phyloP scores from a whole-genome alignment of 2,329 filamentous ascomycete genomes.

The Fusarium penzigii region DNA sequence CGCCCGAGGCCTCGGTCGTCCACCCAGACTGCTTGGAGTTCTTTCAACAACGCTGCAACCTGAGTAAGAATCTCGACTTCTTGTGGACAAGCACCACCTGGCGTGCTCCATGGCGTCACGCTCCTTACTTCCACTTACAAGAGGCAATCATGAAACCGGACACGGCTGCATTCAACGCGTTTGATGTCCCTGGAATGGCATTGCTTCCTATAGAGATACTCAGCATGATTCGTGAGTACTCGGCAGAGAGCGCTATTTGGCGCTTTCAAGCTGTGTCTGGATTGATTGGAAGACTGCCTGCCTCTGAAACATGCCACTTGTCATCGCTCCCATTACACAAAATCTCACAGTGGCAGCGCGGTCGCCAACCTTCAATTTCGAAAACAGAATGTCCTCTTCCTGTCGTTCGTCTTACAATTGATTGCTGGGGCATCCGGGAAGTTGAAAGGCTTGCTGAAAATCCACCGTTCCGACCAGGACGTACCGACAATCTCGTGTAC shows the following conservation, averaged over 20 bases:
- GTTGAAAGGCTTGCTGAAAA: conserved; percentile 9
- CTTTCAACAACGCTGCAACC: not conserved
- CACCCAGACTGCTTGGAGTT: conserved; percentile 14
- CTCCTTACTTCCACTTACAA: conserved; percentile 9
- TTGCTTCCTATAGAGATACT: conserved; percentile 13
- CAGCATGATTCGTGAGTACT: conserved; percentile 7
- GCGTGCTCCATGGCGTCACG: conserved; percentile 11
- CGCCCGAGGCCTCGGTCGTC: conserved; percentile 7
- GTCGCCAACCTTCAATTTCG: conserved; percentile 1
- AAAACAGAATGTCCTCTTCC: conserved; percentile 1
- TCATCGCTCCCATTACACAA: conserved; percentile 7
- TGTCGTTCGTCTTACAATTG: conserved; percentile 16
- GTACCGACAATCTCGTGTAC: conserved; percentile 9
- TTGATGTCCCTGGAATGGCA: conserved; percentile 3
- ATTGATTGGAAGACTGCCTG: not conserved
- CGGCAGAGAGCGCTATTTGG: conserved; percentile 6
- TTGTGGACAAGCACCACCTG: conserved; percentile 10
- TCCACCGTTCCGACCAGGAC: conserved; percentile 7
- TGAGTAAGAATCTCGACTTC: not conserved
- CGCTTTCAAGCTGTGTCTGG: conserved; percentile 3
- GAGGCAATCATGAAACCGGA: conserved; percentile 1
- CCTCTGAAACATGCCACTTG: conserved; percentile 2
- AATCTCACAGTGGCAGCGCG: conserved; percentile 10
- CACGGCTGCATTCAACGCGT: not conserved
- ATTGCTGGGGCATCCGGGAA: conserved; percentile 10